Evolutionary conservation across 176 grass and related monocot species (phyloP).

Genomic region (Ampelocalamus luodianensis): DNA sequence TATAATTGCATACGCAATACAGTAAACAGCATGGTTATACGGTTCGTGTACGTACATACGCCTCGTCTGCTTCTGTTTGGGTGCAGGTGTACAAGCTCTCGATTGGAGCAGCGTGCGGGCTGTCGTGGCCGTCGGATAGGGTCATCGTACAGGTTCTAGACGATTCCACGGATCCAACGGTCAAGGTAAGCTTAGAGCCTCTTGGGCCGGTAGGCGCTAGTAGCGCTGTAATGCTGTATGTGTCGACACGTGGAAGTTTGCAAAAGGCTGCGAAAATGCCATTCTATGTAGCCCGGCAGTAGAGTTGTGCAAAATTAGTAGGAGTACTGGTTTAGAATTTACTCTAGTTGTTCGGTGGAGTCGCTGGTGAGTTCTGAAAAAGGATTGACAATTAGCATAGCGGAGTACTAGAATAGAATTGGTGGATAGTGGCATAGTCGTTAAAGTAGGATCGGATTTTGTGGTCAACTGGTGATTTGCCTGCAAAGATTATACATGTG

Average conservation of each 20-base stretch:
- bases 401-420: background rate
- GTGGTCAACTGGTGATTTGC: background rate
- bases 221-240: too few species aligned
- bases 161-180: slow-evolving; percentile 87
- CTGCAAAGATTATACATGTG: background rate
- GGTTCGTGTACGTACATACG: background rate
- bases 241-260: background rate
- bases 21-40: background rate
- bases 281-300: too few species aligned
- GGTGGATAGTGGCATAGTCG: background rate
- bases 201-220: background rate
- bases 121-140: slow-evolving; percentile 94
- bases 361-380: slow-evolving; percentile 9
- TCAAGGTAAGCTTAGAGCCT: slow-evolving; percentile 60
- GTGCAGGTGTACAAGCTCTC: slow-evolving; percentile 92
- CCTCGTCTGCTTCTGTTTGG: background rate
- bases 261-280: too few species aligned
- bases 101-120: slow-evolving; percentile 73
- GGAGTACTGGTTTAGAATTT: background rate
- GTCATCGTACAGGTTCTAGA: slow-evolving; percentile 85
- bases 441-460: background rate
- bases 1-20: background rate
- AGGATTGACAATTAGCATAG: background rate
- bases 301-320: background rate
- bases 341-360: background rate